Conservation (phyloP, 768 basidiomycete genomes). For the Russula griseocarnosa region DNA sequence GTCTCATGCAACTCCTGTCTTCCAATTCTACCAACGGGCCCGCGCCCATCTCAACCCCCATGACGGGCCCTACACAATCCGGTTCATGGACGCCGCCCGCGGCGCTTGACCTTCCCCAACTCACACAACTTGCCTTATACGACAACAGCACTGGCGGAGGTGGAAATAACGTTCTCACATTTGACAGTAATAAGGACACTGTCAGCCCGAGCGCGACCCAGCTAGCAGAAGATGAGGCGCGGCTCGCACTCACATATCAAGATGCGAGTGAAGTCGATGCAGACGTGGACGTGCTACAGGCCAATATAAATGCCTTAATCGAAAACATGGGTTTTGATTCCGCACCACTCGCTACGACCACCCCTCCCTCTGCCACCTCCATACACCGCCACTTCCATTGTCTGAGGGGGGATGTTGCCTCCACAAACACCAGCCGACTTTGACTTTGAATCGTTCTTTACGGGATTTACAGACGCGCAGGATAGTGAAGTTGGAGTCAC, state of each 20-base stretch:
- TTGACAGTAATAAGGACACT: conserved; percentile 31
- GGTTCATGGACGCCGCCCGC: conserved; percentile 26
- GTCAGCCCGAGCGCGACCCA: conserved; percentile 34
- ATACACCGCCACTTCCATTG: conserved; percentile 29
- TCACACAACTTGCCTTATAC: conserved; percentile 32
- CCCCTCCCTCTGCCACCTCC: conserved; percentile 9
- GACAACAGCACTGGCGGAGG: conserved; percentile 9
- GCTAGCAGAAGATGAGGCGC: conserved; percentile 38
- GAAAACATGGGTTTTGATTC: conserved; percentile 66
- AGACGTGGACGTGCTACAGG: conserved; percentile 67
- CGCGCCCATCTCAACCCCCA: not conserved
- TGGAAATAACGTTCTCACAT: conserved; percentile 28
- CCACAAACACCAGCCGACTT: conserved; percentile 19
- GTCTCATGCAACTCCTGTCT: conserved; percentile 31
- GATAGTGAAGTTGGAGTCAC: conserved; percentile 35
- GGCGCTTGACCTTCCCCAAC: conserved; percentile 25
- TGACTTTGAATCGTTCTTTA: conserved; percentile 31
- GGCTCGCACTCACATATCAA: conserved; percentile 55
- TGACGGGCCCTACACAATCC: conserved; percentile 13
- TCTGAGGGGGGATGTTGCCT: not conserved
- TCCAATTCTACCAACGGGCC: conserved; percentile 10
- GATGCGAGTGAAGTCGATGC: conserved; percentile 61
- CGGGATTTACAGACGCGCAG: conserved; percentile 35
- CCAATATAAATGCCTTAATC: conserved; percentile 67
- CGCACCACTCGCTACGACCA: conserved; percentile 30